Conservation (phyloP, 352 stramenopile genomes). For the Phytophthora pini region DNA sequence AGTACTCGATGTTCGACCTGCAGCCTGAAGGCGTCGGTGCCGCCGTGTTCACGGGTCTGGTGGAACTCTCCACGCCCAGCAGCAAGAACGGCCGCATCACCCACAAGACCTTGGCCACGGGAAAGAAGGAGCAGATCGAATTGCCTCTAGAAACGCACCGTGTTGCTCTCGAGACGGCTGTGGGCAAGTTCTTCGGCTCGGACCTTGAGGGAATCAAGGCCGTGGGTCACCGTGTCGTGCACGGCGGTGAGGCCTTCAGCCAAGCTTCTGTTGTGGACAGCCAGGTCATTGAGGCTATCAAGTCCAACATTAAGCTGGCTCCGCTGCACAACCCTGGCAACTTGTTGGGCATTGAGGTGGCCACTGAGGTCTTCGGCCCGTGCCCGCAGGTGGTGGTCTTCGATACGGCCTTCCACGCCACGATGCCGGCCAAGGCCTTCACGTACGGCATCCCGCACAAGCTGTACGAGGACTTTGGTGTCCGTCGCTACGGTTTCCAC, state of each 20-base stretch:
- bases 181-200: slow-evolving; percentile 66
- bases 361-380: slow-evolving; percentile 73
- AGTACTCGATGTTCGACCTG: slow-evolving; percentile 86
- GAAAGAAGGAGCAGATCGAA: slow-evolving; percentile 61
- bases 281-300: slow-evolving; percentile 60
- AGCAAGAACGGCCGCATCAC: slow-evolving; percentile 70
- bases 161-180: slow-evolving; percentile 62
- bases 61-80: slow-evolving; percentile 74
- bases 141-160: slow-evolving; percentile 62
- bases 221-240: slow-evolving; percentile 90
- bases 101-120: slow-evolving; percentile 61
- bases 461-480: slow-evolving; percentile 80
- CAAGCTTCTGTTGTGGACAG: slow-evolving; percentile 63
- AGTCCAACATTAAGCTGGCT: slow-evolving; percentile 68
- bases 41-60: slow-evolving; percentile 75
- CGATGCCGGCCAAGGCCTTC: slow-evolving; percentile 83
- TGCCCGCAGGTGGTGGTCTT: slow-evolving; percentile 89
- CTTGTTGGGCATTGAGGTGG: slow-evolving; percentile 85
- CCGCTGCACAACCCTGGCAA: slow-evolving; percentile 91
- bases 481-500: slow-evolving; percentile 93
- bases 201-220: slow-evolving; percentile 64
- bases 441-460: slow-evolving; percentile 83
- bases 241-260: slow-evolving; percentile 84
- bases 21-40: slow-evolving; percentile 45
- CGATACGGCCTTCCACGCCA: slow-evolving; percentile 91